Evolutionary conservation across 2,329 filamentous ascomycete species (phyloP).

Genomic region (Arthrobotrys musiformis): DNA sequence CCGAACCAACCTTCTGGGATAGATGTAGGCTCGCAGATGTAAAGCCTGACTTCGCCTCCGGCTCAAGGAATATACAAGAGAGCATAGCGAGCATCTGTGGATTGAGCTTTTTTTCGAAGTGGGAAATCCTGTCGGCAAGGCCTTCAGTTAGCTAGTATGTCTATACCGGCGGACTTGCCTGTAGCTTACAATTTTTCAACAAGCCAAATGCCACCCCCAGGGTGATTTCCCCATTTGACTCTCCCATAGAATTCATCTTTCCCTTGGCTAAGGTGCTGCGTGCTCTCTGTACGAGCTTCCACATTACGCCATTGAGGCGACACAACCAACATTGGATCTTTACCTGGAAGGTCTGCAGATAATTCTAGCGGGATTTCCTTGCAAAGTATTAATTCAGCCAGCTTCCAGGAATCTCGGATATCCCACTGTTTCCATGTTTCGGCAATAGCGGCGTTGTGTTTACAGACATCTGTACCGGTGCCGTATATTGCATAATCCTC

Average conservation of each 20-base stretch:
- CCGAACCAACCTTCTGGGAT: slow-evolving; percentile 62
- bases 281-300: neutral
- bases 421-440: slow-evolving; percentile 76
- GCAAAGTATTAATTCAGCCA: slow-evolving; percentile 79
- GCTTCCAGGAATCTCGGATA: slow-evolving; percentile 83
- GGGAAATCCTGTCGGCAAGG: slow-evolving; percentile 62
- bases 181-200: slow-evolving; percentile 68
- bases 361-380: slow-evolving; percentile 79
- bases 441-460: slow-evolving; percentile 83
- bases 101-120: slow-evolving; percentile 73
- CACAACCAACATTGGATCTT: slow-evolving; percentile 74
- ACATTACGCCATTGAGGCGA: slow-evolving; percentile 63
- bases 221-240: slow-evolving; percentile 76
- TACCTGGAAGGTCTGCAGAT: slow-evolving; percentile 58
- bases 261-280: neutral
- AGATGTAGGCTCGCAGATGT: slow-evolving; percentile 70
- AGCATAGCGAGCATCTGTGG: slow-evolving; percentile 78
- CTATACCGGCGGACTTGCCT: neutral
- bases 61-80: slow-evolving; percentile 75
- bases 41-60: slow-evolving; percentile 68
- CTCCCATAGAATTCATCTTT: slow-evolving; percentile 67
- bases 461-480: slow-evolving; percentile 81
- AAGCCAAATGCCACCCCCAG: slow-evolving; percentile 68
- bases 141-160: neutral
- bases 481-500: slow-evolving; percentile 85